A percentile compares a stretch with the other conserved stretches of the same genome.
phyloP scores from a whole-genome alignment of 192 early-diverging fungal species.

The Coemansia sp. region DNA sequence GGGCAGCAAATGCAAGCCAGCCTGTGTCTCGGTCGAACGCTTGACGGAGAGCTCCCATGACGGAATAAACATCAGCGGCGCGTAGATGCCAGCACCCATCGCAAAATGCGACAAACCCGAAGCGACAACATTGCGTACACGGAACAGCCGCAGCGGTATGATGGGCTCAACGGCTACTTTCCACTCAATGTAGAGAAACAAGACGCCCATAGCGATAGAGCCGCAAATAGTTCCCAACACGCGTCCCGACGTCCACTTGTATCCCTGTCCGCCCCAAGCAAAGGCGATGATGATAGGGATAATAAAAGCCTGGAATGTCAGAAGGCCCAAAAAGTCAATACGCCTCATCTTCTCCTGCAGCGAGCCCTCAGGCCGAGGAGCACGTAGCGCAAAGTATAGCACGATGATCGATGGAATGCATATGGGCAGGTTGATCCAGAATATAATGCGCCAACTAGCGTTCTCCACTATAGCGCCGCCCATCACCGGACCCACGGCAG shows the following conservation, averaged over 20 bases:
- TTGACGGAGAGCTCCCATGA: constrained; percentile 62
- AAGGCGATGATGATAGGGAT: constrained; percentile 71
- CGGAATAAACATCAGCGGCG: constrained; percentile 64
- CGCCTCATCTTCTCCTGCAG: constrained; percentile 56
- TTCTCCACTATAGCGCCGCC: constrained; percentile 62
- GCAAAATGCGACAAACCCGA: constrained; percentile 34
- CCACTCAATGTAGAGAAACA: constrained; percentile 60
- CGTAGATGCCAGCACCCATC: constrained; percentile 53
- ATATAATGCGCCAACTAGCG: constrained; percentile 54
- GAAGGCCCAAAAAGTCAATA: constrained; percentile 68
- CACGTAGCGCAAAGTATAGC: constrained; percentile 46
- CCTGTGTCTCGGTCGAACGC: constrained; percentile 59
- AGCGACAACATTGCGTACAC: constrained; percentile 54
- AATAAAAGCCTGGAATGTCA: constrained; percentile 58
- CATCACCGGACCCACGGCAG: constrained; percentile 61
- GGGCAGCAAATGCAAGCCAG: constrained; percentile 77
- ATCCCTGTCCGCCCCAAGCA: constrained; percentile 74
- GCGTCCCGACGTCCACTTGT: constrained; percentile 67
- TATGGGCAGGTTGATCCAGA: constrained; percentile 64
- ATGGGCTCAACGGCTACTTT: constrained; percentile 72
- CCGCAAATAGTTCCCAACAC: constrained; percentile 63
- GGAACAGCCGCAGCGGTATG: constrained; percentile 34
- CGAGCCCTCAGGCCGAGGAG: constrained; percentile 39
- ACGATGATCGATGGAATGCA: constrained; percentile 45
- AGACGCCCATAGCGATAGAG: constrained; percentile 17